Evolutionary conservation across 768 basidiomycete genomes (phyloP).

Genomic region (Astraeus odoratus): DNA sequence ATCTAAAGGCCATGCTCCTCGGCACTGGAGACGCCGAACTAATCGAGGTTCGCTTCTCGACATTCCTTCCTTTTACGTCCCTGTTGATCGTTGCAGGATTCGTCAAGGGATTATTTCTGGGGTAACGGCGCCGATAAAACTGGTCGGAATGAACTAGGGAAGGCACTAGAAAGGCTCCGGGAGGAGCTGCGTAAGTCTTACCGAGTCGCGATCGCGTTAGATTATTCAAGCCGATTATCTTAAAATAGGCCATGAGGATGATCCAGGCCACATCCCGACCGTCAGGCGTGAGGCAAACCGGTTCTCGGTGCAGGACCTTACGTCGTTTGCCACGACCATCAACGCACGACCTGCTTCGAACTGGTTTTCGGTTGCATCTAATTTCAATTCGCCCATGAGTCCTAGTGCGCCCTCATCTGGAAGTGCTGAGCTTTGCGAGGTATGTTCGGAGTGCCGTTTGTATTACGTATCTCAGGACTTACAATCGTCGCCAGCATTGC

Average conservation of each 20-base stretch:
- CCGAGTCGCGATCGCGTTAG: not conserved
- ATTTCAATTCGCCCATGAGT: conserved; percentile 1
- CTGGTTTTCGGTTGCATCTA: conserved; percentile 4
- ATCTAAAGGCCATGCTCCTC: conserved; percentile 52
- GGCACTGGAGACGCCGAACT: conserved; percentile 61
- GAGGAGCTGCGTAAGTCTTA: conserved; percentile 36
- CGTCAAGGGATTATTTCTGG: conserved; percentile 73
- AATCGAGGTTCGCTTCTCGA: conserved; percentile 50
- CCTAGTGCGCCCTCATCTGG: conserved; percentile 2
- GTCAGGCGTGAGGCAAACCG: conserved; percentile 23
- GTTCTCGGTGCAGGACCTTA: conserved; percentile 26
- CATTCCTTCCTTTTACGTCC: conserved; percentile 4
- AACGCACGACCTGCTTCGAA: conserved; percentile 3
- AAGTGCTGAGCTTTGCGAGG: too few relatives aligned
- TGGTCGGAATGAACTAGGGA: conserved; percentile 72
- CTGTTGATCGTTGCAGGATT: conserved; percentile 38
- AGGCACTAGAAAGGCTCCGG: conserved; percentile 58
- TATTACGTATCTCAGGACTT: too few relatives aligned
- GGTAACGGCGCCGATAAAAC: conserved; percentile 57
- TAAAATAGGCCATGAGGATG: too few relatives aligned
- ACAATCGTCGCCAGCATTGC: too few relatives aligned
- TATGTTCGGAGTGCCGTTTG: too few relatives aligned
- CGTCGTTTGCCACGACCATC: conserved; percentile 14
- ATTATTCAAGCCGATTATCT: not conserved
- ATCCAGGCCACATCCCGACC: conserved; percentile 20